Conservation (phyloP, 1,139 yeast species). For the Groenewaldozyma auringiensis region DNA sequence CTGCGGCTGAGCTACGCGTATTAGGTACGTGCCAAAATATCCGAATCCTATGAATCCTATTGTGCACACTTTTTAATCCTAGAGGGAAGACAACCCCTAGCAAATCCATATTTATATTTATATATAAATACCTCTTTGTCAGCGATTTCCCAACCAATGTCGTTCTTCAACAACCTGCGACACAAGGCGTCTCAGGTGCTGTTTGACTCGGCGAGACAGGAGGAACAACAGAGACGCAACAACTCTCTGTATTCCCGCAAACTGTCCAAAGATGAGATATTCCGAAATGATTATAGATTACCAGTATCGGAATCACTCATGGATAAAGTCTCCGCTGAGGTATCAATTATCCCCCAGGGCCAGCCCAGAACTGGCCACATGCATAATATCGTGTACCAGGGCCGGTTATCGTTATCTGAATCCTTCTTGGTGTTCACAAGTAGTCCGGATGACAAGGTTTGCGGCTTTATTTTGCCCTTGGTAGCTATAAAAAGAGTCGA, state of each 20-base stretch:
- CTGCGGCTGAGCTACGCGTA: too few relatives aligned
- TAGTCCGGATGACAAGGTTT: conserved; percentile 57
- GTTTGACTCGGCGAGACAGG: conserved; percentile 31
- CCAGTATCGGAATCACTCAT: conserved; percentile 65
- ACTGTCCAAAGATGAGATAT: conserved; percentile 54
- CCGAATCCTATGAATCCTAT: too few relatives aligned
- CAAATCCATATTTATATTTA: too few relatives aligned
- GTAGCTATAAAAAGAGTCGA: conserved; percentile 81
- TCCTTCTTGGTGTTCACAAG: conserved; percentile 71
- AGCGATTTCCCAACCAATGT: too few relatives aligned
- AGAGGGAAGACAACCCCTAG: too few relatives aligned
- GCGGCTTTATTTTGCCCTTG: conserved; percentile 64
- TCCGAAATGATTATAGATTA: conserved; percentile 56
- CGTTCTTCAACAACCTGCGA: conserved; percentile 43
- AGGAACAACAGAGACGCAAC: conserved; percentile 18
- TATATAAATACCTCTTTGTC: too few relatives aligned
- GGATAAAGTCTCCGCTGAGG: conserved; percentile 63
- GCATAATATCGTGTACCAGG: conserved; percentile 41
- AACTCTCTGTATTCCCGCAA: conserved; percentile 31
- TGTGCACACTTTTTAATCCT: too few relatives aligned
- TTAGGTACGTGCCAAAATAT: too few relatives aligned
- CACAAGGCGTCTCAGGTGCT: conserved; percentile 42
- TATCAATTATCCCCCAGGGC: conserved; percentile 38
- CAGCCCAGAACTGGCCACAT: conserved; percentile 13
- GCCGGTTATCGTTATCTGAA: conserved; percentile 55